Evolutionary conservation across 495 filamentous ascomycete species (phyloP).

Genomic region (Pseudevernia furfuracea): DNA sequence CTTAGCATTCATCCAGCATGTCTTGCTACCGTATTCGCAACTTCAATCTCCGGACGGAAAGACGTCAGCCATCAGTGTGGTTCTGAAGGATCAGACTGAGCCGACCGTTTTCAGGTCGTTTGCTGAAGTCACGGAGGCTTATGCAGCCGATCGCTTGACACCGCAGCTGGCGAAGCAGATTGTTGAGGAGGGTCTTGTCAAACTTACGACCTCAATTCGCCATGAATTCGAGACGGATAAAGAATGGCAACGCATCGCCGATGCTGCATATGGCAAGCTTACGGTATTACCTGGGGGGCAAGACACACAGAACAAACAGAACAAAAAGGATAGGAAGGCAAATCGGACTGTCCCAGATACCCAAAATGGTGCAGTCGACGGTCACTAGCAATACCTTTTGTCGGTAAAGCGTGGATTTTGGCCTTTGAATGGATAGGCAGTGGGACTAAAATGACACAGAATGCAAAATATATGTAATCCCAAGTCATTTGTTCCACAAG

Average conservation of each 20-base stretch:
- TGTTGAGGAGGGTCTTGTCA: slow-evolving; percentile 6
- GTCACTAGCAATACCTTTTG: neutral
- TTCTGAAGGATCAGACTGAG: slow-evolving; percentile 12
- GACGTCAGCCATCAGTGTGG: slow-evolving; percentile 7
- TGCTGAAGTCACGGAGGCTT: slow-evolving; percentile 9
- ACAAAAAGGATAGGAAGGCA: neutral
- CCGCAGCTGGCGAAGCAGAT: slow-evolving; percentile 16
- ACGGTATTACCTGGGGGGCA: neutral
- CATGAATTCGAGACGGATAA: slow-evolving; percentile 4
- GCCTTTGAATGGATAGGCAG: neutral
- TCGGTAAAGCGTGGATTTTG: neutral
- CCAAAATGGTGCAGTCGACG: neutral
- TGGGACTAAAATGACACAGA: neutral
- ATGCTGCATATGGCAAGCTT: slow-evolving; percentile 2
- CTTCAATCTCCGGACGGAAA: slow-evolving; percentile 13
- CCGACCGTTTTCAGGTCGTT: slow-evolving; percentile 7
- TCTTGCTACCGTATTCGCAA: slow-evolving; percentile 54
- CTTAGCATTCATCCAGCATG: slow-evolving; percentile 68
- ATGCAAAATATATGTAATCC: neutral
- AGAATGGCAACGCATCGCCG: slow-evolving; percentile 7
- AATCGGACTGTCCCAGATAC: neutral
- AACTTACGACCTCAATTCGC: slow-evolving; percentile 6
- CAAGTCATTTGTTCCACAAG: neutral
- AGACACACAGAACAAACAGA: neutral
- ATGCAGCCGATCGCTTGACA: slow-evolving; percentile 7